A percentile compares a stretch with the other conserved stretches of the same genome.
Evolutionary conservation across 495 filamentous ascomycete genomes (phyloP).

Genomic region (Penicillium coffeae): DNA sequence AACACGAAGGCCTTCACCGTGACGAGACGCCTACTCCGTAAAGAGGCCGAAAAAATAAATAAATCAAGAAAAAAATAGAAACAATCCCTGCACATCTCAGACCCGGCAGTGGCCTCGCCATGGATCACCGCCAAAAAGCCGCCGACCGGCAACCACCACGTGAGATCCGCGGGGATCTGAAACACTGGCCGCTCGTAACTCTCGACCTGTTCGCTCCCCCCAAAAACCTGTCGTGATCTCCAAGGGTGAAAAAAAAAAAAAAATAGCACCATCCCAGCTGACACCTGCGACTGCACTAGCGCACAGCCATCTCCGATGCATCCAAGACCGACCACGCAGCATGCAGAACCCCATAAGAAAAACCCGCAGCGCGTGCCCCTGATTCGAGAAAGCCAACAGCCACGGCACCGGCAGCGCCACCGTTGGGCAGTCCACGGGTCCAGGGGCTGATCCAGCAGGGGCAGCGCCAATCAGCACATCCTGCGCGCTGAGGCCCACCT

Average conservation of each 20-base stretch:
- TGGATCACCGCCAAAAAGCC: slow-evolving; percentile 23
- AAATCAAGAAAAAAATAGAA: neutral
- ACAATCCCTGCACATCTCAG: too few species aligned
- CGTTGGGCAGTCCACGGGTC: slow-evolving; percentile 15
- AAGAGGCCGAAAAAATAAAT: neutral
- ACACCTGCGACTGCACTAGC: neutral
- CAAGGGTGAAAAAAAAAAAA: neutral
- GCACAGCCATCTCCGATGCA: neutral
- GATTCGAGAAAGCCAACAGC: slow-evolving; percentile 17
- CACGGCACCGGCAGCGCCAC: slow-evolving; percentile 19
- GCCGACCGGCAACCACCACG: slow-evolving; percentile 23
- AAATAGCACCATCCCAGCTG: neutral
- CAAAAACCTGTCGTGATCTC: neutral
- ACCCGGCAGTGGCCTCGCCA: too few species aligned
- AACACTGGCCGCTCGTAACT: slow-evolving; percentile 15
- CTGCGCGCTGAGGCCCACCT: slow-evolving; percentile 7
- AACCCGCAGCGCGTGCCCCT: slow-evolving; percentile 11
- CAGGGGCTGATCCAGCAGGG: slow-evolving; percentile 15
- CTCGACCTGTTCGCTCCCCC: neutral
- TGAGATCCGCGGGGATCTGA: slow-evolving; percentile 30
- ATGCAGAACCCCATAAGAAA: slow-evolving; percentile 1
- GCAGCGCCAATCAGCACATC: slow-evolving; percentile 18
- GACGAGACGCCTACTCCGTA: too few species aligned
- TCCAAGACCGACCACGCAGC: slow-evolving; percentile 1
- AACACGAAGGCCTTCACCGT: too few species aligned